Conservation (phyloP, 306 rosid genomes). For the Prunus armeniaca region DNA sequence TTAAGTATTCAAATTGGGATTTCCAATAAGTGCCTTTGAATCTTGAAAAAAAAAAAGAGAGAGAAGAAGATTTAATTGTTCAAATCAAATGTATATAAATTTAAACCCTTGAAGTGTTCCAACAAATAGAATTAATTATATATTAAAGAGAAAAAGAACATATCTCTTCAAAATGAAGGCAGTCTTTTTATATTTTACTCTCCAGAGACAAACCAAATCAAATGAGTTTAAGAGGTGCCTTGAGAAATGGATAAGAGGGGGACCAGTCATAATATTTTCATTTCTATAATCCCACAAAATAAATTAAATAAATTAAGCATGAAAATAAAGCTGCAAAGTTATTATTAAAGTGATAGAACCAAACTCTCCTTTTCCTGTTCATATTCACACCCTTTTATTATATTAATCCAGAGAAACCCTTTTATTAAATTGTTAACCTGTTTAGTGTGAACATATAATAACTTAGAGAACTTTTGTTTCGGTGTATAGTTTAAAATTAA, state of each 20-base stretch:
- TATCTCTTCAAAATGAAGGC: constrained; percentile 5
- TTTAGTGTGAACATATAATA: too few species aligned
- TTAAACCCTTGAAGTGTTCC: constrained; percentile 16
- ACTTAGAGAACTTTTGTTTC: too few species aligned
- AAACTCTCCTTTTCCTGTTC: constrained; percentile 10
- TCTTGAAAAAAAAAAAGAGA: not conserved
- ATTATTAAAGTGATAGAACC: constrained; percentile 27
- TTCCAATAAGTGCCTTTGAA: constrained; percentile 38
- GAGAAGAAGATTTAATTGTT: not conserved
- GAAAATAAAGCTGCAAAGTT: constrained; percentile 54
- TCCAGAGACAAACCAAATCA: not conserved
- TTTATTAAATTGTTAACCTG: too few species aligned
- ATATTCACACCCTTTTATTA: too few species aligned
- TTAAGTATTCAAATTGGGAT: constrained; percentile 26
- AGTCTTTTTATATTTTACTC: not conserved
- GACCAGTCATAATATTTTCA: constrained; percentile 33
- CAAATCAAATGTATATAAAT: constrained; percentile 10
- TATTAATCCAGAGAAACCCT: too few species aligned
- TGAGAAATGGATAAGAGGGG: constrained; percentile 15
- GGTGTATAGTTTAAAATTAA: too few species aligned
- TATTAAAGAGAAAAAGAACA: too few species aligned
- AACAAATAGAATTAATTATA: not conserved
- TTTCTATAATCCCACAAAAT: not conserved
- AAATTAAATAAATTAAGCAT: constrained; percentile 16
- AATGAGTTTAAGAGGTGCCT: constrained; percentile 1